These are phyloP conservation scores for Rhododendron ferrugineum DNA, from an alignment of 148 eudicot genomes.

Conservation along the genomic window DNA sequence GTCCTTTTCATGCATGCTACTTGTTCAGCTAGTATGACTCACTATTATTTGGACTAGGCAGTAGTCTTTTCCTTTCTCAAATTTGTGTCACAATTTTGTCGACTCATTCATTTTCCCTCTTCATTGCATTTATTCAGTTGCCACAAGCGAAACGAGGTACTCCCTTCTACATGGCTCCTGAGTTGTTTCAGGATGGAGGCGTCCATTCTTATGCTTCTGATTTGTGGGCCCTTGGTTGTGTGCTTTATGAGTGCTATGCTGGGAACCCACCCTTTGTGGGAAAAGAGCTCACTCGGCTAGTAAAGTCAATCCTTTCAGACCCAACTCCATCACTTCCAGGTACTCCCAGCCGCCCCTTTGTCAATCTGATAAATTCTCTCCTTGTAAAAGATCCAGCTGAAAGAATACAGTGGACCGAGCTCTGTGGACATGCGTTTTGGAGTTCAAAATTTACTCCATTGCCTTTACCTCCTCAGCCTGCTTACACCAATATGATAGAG, in stretches of 20 bases:
- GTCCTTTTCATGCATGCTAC: neutral
- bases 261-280: slow-evolving; percentile 92
- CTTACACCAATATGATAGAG: slow-evolving; percentile 68
- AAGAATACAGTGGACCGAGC: slow-evolving; percentile 89
- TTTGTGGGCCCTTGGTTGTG: slow-evolving; percentile 98
- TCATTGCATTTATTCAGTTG: slow-evolving; percentile 40
- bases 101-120: slow-evolving; percentile 7
- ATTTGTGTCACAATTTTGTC: slow-evolving; percentile 2
- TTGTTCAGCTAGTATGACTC: neutral
- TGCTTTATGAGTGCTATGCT: slow-evolving; percentile 78
- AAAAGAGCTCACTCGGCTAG: slow-evolving; percentile 79
- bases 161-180: slow-evolving; percentile 99
- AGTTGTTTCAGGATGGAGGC: slow-evolving; percentile 96
- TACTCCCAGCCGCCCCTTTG: slow-evolving; percentile 69
- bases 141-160: slow-evolving; percentile 98
- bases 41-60: neutral
- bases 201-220: slow-evolving; percentile 97
- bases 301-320: slow-evolving; percentile 79
- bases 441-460: slow-evolving; percentile 38
- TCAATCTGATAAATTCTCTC: slow-evolving; percentile 77
- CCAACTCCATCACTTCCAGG: slow-evolving; percentile 91
- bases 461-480: slow-evolving; percentile 82
- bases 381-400: slow-evolving; percentile 91
- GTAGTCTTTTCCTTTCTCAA: neutral
- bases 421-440: slow-evolving; percentile 89